Conservation (phyloP, 2,329 filamentous ascomycete genomes). For the Laburnicola sp. region DNA sequence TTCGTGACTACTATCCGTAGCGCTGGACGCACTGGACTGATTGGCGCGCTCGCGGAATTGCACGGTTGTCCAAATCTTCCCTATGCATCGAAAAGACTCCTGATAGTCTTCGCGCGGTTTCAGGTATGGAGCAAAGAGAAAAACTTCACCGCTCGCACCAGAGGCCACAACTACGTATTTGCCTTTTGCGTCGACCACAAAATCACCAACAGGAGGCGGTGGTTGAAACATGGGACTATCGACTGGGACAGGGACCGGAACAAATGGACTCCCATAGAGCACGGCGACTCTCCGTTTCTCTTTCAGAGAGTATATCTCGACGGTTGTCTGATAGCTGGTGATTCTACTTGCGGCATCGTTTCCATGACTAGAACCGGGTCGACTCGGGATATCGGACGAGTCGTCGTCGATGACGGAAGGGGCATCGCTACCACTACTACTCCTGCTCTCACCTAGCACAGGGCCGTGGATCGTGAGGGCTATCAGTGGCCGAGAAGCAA, state of each 20-base stretch:
- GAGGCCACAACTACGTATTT: slow-evolving; percentile 76
- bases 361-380: slow-evolving; percentile 37
- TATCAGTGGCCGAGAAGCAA: slow-evolving; percentile 69
- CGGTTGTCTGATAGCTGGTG: slow-evolving; percentile 78
- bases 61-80: slow-evolving; percentile 89
- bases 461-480: slow-evolving; percentile 82
- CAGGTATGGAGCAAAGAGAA: slow-evolving; percentile 61
- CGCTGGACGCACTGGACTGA: slow-evolving; percentile 42
- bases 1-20: slow-evolving; percentile 41
- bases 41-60: slow-evolving; percentile 55
- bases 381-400: slow-evolving; percentile 40
- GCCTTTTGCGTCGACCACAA: slow-evolving; percentile 73
- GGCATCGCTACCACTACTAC: slow-evolving; percentile 39
- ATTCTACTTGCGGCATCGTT: slow-evolving; percentile 44
- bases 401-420: slow-evolving; percentile 45
- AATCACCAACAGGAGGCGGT: slow-evolving; percentile 70
- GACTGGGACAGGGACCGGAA: slow-evolving; percentile 60
- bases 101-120: slow-evolving; percentile 31
- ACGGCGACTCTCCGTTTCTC: slow-evolving; percentile 73
- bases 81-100: slow-evolving; percentile 66
- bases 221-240: slow-evolving; percentile 66
- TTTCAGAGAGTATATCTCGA: slow-evolving; percentile 84
- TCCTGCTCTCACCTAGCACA: slow-evolving; percentile 55
- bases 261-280: slow-evolving; percentile 70
- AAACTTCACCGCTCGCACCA: slow-evolving; percentile 83